Conservation (phyloP, 2,329 filamentous ascomycete species). For the Rasamsonia emersonii region DNA sequence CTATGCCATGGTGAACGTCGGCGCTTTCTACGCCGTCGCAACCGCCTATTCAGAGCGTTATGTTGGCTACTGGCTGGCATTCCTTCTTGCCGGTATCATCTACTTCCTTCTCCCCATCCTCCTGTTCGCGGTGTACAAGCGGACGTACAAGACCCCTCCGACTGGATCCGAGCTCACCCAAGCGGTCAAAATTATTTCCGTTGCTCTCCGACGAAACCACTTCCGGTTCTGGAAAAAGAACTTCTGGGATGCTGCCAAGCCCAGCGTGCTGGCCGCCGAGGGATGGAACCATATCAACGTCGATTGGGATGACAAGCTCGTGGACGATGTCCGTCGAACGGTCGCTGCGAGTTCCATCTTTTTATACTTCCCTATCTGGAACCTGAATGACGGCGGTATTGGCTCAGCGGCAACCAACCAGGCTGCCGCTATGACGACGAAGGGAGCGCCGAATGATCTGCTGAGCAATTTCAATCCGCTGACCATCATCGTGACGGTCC, state of each 20-base stretch:
- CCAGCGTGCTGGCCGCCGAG: constrained; percentile 19
- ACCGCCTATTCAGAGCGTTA: constrained; percentile 72
- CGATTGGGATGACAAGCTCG: constrained; percentile 25
- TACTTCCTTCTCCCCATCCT: constrained; percentile 30
- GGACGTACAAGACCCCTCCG: constrained; percentile 22
- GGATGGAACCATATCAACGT: constrained; percentile 18
- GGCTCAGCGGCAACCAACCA: constrained; percentile 42
- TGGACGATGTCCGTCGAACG: constrained; percentile 28
- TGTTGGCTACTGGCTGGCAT: constrained; percentile 44
- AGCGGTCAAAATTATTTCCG: constrained; percentile 24
- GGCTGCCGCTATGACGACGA: constrained; percentile 41
- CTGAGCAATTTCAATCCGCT: constrained; percentile 44
- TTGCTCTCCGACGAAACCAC: constrained; percentile 25
- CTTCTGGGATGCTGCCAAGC: constrained; percentile 28
- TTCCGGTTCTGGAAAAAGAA: constrained; percentile 23
- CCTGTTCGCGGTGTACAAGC: constrained; percentile 25
- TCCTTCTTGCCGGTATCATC: constrained; percentile 20
- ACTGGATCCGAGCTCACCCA: constrained; percentile 25
- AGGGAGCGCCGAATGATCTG: constrained; percentile 45
- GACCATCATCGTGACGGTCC: constrained; percentile 40
- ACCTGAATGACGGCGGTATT: constrained; percentile 39
- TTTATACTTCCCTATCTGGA: constrained; percentile 31
- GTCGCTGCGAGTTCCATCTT: constrained; percentile 27
- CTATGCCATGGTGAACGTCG: constrained; percentile 65
- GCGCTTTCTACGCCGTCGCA: constrained; percentile 51